Evolutionary conservation across 148 eudicot genomes (phyloP).

Genomic region (Arctostaphylos glauca): DNA sequence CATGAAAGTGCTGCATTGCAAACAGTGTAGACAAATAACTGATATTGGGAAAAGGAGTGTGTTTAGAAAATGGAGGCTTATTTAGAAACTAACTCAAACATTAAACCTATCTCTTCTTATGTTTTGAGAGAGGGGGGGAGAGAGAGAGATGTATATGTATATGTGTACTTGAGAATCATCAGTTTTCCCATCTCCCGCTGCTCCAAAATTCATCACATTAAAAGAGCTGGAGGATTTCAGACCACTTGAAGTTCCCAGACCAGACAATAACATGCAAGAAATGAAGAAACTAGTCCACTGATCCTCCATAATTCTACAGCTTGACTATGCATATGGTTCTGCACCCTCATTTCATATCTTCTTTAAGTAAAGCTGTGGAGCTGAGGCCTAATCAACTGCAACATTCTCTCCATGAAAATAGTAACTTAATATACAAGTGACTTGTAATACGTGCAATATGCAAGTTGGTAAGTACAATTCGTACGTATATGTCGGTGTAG

Average conservation of each 20-base stretch:
- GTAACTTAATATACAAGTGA: background rate
- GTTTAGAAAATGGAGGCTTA: background rate
- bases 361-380: background rate
- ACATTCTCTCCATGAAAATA: background rate
- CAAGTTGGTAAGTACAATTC: background rate
- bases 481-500: background rate
- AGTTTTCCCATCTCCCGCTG: conserved; percentile 43
- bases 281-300: conserved; percentile 15
- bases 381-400: background rate
- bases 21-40: background rate
- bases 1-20: no score
- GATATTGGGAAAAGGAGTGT: background rate
- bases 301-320: conserved; percentile 13
- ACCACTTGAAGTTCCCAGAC: conserved; percentile 17
- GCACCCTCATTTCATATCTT: background rate
- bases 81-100: background rate
- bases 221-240: conserved; percentile 9
- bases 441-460: background rate
- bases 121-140: background rate
- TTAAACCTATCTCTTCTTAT: no score
- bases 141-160: background rate
- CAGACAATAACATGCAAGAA: conserved; percentile 18
- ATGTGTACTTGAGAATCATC: conserved; percentile 46
- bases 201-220: conserved; percentile 44
- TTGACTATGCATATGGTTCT: background rate